These are phyloP conservation scores for Rhodotorula diobovata DNA, from an alignment of 768 basidiomycete genomes.

Conservation along the genomic window DNA sequence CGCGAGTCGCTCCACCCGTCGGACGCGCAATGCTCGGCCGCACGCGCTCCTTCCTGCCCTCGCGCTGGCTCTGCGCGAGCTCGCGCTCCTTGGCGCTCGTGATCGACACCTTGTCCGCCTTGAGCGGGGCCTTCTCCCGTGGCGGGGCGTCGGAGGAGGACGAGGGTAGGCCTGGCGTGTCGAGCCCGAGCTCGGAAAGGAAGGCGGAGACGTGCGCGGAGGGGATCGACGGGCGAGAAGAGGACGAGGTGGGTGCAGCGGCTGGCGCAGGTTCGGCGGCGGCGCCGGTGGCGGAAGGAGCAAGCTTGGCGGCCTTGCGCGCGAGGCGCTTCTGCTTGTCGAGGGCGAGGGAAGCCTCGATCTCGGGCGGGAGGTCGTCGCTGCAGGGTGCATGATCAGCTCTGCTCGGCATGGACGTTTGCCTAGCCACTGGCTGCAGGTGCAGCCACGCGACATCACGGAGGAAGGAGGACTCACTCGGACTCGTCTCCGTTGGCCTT, in stretches of 20 bases:
- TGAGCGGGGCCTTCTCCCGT: not conserved
- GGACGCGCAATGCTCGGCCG: not conserved
- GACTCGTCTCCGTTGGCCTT: constrained; percentile 4
- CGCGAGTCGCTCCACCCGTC: not conserved
- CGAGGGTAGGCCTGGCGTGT: constrained; percentile 3
- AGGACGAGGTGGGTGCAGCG: not conserved
- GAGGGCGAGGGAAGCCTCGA: not conserved
- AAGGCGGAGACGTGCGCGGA: constrained; percentile 11
- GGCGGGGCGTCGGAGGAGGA: not conserved
- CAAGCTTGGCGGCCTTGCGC: not conserved
- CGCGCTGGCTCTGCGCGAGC: too few species aligned
- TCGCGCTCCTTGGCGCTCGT: not conserved
- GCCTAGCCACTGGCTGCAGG: too few species aligned
- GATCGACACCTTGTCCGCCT: not conserved
- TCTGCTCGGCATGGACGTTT: too few species aligned
- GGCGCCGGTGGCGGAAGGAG: too few species aligned
- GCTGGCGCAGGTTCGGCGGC: not conserved
- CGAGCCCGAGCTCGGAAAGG: constrained; percentile 21
- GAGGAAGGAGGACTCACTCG: not conserved
- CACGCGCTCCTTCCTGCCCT: not conserved
- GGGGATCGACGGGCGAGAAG: constrained; percentile 5
- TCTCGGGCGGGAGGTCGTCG: not conserved
- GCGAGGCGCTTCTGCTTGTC: not conserved
- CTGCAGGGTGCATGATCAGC: not conserved
- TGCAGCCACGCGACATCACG: too few species aligned